phyloP scores from a whole-genome alignment of 768 basidiomycete genomes.

The Pleurotus tuber-regium region DNA sequence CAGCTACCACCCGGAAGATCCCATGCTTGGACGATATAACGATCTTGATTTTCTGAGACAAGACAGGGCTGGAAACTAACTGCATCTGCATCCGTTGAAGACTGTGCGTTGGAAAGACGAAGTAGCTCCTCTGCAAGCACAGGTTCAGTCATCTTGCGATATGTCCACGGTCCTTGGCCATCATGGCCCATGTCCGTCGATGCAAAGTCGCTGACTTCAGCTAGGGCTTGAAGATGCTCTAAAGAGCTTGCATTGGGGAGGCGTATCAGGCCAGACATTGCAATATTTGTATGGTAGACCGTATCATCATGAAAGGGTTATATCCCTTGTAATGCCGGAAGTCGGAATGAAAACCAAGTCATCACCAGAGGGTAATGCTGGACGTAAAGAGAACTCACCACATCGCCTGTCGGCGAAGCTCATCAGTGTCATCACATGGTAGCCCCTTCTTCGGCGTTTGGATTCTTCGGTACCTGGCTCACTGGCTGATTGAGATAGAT shows the following conservation, averaged over 20 bases:
- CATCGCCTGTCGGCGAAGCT: slow-evolving; percentile 3
- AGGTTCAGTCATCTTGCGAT: slow-evolving; percentile 42
- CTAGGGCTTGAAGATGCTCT: slow-evolving; percentile 47
- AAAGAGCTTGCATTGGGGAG: slow-evolving; percentile 43
- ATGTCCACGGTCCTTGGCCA: slow-evolving; percentile 52
- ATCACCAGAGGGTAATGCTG: slow-evolving; percentile 17
- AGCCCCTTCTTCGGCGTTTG: background rate
- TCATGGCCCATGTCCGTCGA: slow-evolving; percentile 53
- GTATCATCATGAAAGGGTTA: too few species aligned
- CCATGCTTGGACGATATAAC: slow-evolving; percentile 31
- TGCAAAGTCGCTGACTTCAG: slow-evolving; percentile 51
- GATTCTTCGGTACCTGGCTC: background rate
- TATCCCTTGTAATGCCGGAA: too few species aligned
- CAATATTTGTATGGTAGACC: slow-evolving; percentile 16
- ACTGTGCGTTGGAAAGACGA: slow-evolving; percentile 33
- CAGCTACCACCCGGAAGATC: slow-evolving; percentile 28
- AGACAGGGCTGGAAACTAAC: slow-evolving; percentile 34
- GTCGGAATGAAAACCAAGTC: slow-evolving; percentile 15
- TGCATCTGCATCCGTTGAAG: slow-evolving; percentile 23
- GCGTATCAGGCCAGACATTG: slow-evolving; percentile 30
- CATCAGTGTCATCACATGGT: slow-evolving; percentile 9
- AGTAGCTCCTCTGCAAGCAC: slow-evolving; percentile 36
- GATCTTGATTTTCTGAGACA: slow-evolving; percentile 30
- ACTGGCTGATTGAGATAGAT: background rate
- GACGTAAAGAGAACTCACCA: slow-evolving; percentile 18